Evolutionary conservation across 805 yeast species (phyloP), one percentile per base, ranked within the genome.

Genomic region (Blastobotrys peoriensis): DNA sequence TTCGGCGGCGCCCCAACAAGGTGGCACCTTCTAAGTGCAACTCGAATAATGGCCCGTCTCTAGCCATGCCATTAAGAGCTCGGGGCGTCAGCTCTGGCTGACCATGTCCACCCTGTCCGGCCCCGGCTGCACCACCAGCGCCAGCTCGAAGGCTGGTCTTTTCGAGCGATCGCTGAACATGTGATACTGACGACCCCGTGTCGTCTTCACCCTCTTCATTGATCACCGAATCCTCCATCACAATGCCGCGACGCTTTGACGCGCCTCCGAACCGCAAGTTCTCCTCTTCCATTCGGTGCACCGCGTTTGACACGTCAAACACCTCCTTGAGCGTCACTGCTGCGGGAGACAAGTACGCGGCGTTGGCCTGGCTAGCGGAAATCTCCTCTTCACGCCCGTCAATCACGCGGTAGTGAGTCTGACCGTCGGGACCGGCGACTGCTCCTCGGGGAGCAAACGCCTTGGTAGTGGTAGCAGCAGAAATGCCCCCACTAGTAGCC

Each of bases 301-400:
- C 87, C 4, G 95, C 94, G 41, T 86, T 83, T 22, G 88, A 80
- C 5, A 86, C 79, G 56, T 86, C 95, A 62, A 86, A 86, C 9
- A 89, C 94, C 56, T 86, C 95, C 52, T 86, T 79, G 64, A 86
- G 73, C 0, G 87, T 86, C 40, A 80, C 83, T 1, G 88, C 87
- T 2, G 86, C 87, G 2, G 70, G 69, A 13, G 71, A 61, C 16
- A 63, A 60, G 38, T 48, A 44, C 15, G 38, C 33, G 10, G 37
- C 39, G 16, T 43, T 40, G 33, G 41, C 41, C 21, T 21, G 41
- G 33, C 9, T 23, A 23, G 8, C n/a, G 30, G 30, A 13, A 8
- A 25, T 25, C 8, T 8, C 30, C 13, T 25, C 30, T 25, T 25
- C 30, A 25, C 30, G 30, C 13, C 30, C 30, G 8, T 25, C 30